phyloP scores from a whole-genome alignment of 2,329 filamentous ascomycete genomes.

The Aspergillus glaucus region DNA sequence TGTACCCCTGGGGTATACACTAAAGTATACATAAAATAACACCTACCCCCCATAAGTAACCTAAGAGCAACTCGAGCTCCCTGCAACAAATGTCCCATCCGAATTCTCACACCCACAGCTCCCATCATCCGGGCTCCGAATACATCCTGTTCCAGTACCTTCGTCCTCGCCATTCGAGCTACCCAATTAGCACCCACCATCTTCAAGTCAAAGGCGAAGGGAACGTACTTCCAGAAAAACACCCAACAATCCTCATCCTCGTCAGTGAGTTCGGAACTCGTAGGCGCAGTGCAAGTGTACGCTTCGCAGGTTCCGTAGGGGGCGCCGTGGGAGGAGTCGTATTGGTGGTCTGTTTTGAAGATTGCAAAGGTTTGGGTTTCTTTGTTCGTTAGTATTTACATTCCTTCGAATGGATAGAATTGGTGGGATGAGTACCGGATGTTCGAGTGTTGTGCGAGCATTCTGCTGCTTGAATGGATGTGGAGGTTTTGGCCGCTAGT shows the following conservation, averaged over 20 bases:
- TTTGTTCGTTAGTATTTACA: background rate
- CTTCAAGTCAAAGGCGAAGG: background rate
- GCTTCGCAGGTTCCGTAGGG: conserved; percentile 45
- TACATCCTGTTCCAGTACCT: conserved; percentile 28
- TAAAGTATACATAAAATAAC: no score
- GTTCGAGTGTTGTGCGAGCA: conserved; percentile 35
- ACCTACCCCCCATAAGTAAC: no score
- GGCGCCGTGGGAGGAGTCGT: conserved; percentile 38
- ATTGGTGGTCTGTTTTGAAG: conserved; percentile 40
- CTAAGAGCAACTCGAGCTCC: conserved; percentile 19
- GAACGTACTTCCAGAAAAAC: conserved; percentile 31
- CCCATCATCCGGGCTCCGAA: conserved; percentile 33
- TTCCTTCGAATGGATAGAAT: no score
- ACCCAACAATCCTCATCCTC: conserved; percentile 35
- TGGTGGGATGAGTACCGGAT: conserved; percentile 5
- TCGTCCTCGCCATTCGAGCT: conserved; percentile 12
- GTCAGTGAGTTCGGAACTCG: conserved; percentile 21
- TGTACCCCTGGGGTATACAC: no score
- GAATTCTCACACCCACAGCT: conserved; percentile 39
- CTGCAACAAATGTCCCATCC: conserved; percentile 33
- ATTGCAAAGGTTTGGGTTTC: conserved; percentile 33
- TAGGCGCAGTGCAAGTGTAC: conserved; percentile 36
- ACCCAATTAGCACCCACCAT: no score
- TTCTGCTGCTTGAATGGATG: conserved; percentile 34
- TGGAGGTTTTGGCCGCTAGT: conserved; percentile 28